Evolutionary conservation across 768 basidiomycete species (phyloP), one percentile per base, ranked within the genome.

Genomic region (Mycena metata): DNA sequence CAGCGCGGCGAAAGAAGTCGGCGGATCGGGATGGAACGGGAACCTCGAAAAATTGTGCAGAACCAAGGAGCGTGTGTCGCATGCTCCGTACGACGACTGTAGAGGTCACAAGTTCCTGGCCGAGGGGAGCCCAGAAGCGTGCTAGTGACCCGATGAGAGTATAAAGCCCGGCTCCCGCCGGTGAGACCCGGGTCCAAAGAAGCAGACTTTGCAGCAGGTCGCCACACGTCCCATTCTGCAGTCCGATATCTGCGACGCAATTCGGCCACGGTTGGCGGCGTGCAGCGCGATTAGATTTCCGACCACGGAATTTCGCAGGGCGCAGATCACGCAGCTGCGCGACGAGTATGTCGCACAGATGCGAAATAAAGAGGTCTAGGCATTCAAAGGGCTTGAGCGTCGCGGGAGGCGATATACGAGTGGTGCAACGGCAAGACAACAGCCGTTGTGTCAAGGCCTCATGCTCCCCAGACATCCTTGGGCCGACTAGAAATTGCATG

Each of bases 191-290:
- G n/a, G 11, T 46, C 42, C 57, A 59, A 0, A 8, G 57, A 1
- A 59, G 33, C 7, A 59, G 33, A 2, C 10, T 59, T 1, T 59
- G 26, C 12, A 47, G 1, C 5, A 59, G 9, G 5, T 59, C 26
- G 16, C 17, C 23, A 33, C 42, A 45, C 5, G 57, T 33, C 12
- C 30, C 5, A 23, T n/a, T 3, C 1, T 16, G 19, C n/a, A 60
- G 26, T 1, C 58, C 45, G 7, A 47, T 33, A 47, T 47, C 45
- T 5, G 45, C 45, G 21, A 19, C 23, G 13, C 58, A 5, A 21
- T 49, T 60, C 0, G 58, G 58, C 58, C 58, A 60, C 5, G 46
- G 58, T 45, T 60, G 35, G 13, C 43, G 58, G 23, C 43, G 46
- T 16, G 58, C 58, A 1, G 30, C 33, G 13, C 45, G 47, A 8